Conservation (phyloP, 1,139 yeast genomes). For the Kazachstania sp. region DNA sequence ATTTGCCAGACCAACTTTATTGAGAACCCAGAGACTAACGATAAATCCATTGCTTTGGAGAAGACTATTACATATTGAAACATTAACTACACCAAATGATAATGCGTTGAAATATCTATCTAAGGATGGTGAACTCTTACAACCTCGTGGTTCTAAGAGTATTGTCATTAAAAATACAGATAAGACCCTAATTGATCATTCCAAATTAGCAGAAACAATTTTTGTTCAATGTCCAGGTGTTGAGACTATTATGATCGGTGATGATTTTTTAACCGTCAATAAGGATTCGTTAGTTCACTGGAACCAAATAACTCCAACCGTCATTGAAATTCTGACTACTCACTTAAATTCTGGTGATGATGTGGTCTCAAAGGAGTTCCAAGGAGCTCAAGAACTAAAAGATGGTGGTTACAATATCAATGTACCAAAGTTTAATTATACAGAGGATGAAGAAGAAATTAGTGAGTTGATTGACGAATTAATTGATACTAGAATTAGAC, state of each 20-base stretch:
- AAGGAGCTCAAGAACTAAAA: constrained; percentile 27
- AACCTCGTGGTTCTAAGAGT: constrained; percentile 47
- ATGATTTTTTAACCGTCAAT: constrained; percentile 78
- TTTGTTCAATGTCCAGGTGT: constrained; percentile 77
- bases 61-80: constrained; percentile 37
- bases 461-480: constrained; percentile 92
- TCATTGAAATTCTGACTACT: constrained; percentile 76
- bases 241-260: constrained; percentile 79
- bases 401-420: constrained; percentile 29
- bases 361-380: constrained; percentile 34
- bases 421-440: constrained; percentile 25
- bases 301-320: constrained; percentile 81
- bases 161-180: constrained; percentile 46
- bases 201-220: constrained; percentile 74
- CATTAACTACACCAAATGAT: constrained; percentile 78
- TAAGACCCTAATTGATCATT: constrained; percentile 53
- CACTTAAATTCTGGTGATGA: constrained; percentile 71
- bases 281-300: constrained; percentile 53
- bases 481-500: constrained; percentile 87
- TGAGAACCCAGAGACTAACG: background rate
- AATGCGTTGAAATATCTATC: constrained; percentile 90
- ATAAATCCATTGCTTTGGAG: constrained; percentile 1
- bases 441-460: constrained; percentile 43
- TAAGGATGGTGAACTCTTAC: constrained; percentile 46
- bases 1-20: background rate